These are phyloP conservation scores for Murraya paniculata DNA, from an alignment of 345 rosid genomes.

Conservation along the genomic window DNA sequence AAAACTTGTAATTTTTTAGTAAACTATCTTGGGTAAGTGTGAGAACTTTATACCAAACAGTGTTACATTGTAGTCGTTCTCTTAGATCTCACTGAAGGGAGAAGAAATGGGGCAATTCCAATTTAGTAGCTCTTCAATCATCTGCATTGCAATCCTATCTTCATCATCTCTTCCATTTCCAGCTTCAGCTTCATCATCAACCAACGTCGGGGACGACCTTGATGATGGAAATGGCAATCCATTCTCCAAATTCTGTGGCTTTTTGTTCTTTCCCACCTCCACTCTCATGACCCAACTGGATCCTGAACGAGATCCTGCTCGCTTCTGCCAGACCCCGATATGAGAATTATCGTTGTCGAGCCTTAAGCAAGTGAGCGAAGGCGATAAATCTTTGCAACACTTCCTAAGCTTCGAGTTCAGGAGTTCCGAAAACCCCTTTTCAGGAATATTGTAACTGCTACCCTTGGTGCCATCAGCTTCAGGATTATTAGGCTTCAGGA, in stretches of 20 bases:
- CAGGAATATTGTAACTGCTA: slow-evolving; percentile 9
- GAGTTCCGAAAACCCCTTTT: slow-evolving; percentile 45
- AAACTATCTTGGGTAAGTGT: no score
- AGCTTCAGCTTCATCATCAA: slow-evolving; percentile 18
- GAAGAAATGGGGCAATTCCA: slow-evolving; percentile 41
- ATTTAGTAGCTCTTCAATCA: slow-evolving; percentile 70
- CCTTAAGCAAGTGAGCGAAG: slow-evolving; percentile 67
- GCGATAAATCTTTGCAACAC: slow-evolving; percentile 52
- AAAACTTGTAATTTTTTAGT: no score
- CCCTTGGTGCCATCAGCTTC: neutral
- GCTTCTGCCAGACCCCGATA: slow-evolving; percentile 77
- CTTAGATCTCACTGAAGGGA: neutral
- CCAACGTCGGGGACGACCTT: neutral
- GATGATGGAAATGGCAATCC: slow-evolving; percentile 13
- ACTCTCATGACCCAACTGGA: slow-evolving; percentile 71
- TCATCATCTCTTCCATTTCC: slow-evolving; percentile 37
- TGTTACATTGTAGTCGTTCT: neutral
- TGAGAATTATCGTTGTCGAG: slow-evolving; percentile 65
- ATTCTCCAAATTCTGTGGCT: slow-evolving; percentile 12
- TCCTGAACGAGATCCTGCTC: slow-evolving; percentile 51
- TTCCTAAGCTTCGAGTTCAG: slow-evolving; percentile 56
- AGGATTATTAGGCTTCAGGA: neutral
- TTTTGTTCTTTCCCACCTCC: slow-evolving; percentile 43
- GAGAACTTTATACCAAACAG: neutral
- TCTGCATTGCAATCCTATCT: slow-evolving; percentile 60